phyloP scores from a whole-genome alignment of 805 yeast species.

The Candida incommunis region DNA sequence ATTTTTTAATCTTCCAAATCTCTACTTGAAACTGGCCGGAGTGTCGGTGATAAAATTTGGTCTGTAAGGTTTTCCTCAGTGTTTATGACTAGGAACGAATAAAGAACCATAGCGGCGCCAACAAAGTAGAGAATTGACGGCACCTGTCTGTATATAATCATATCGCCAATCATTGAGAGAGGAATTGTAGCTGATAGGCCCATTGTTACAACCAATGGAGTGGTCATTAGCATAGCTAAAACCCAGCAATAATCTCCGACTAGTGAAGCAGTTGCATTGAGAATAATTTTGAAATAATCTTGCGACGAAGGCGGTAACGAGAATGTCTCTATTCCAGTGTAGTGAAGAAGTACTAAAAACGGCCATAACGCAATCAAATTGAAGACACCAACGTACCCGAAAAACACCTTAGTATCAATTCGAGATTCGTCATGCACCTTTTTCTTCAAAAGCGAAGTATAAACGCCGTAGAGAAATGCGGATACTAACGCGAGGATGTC shows the following conservation, averaged over 20 bases:
- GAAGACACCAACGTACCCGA: slow-evolving; percentile 89
- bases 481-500: slow-evolving; percentile 70
- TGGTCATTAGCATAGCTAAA: slow-evolving; percentile 80
- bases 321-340: slow-evolving; percentile 50
- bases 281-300: slow-evolving; percentile 37
- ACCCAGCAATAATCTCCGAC: slow-evolving; percentile 94
- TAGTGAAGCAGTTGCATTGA: slow-evolving; percentile 68
- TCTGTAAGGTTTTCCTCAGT: slow-evolving; percentile 35
- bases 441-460: slow-evolving; percentile 70
- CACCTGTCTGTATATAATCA: slow-evolving; percentile 49
- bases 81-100: slow-evolving; percentile 76
- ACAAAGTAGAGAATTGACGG: slow-evolving; percentile 50
- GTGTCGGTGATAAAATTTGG: neutral
- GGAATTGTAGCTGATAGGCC: slow-evolving; percentile 92
- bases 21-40: neutral
- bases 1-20: neutral
- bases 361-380: slow-evolving; percentile 76
- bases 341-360: slow-evolving; percentile 49
- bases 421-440: slow-evolving; percentile 60
- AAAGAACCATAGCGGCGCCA: slow-evolving; percentile 70
- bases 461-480: slow-evolving; percentile 82
- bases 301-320: slow-evolving; percentile 49
- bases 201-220: slow-evolving; percentile 90
- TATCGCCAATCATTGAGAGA: slow-evolving; percentile 83
- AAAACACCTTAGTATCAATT: slow-evolving; percentile 74